Conservation (phyloP, 805 yeast genomes). For the Kazachstania martiniae region DNA sequence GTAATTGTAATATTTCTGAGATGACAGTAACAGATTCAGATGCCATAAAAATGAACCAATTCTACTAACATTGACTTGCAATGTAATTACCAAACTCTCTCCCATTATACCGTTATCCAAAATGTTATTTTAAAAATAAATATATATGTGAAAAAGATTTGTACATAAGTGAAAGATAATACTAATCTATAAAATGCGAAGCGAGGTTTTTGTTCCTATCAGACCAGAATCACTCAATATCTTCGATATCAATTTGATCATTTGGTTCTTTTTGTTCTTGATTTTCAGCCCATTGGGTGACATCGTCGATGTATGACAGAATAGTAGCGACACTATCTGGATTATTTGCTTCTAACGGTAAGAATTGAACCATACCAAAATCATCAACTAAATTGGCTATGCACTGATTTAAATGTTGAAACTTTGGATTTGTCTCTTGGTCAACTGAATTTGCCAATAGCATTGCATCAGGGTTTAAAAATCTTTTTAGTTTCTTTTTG, state of each 20-base stretch:
- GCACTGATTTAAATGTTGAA: conserved; percentile 59
- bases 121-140: too few species aligned
- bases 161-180: too few species aligned
- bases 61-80: too few species aligned
- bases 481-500: conserved; percentile 68
- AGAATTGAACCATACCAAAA: conserved; percentile 96
- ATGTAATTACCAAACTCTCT: too few species aligned
- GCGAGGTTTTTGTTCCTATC: too few species aligned
- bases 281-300: conserved; percentile 93
- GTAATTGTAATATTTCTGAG: too few species aligned
- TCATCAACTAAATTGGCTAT: conserved; percentile 91
- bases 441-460: conserved; percentile 44
- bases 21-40: too few species aligned
- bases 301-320: conserved; percentile 86
- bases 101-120: too few species aligned
- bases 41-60: too few species aligned
- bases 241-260: conserved; percentile 61
- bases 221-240: conserved; percentile 11
- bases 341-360: conserved; percentile 75
- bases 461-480: conserved; percentile 85
- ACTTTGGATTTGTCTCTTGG: conserved; percentile 42
- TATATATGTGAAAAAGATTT: too few species aligned
- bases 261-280: conserved; percentile 96
- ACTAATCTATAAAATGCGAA: too few species aligned
- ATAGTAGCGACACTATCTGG: conserved; percentile 73